Conservation (phyloP, 495 filamentous ascomycete genomes). For the Xylaria telfairii region DNA sequence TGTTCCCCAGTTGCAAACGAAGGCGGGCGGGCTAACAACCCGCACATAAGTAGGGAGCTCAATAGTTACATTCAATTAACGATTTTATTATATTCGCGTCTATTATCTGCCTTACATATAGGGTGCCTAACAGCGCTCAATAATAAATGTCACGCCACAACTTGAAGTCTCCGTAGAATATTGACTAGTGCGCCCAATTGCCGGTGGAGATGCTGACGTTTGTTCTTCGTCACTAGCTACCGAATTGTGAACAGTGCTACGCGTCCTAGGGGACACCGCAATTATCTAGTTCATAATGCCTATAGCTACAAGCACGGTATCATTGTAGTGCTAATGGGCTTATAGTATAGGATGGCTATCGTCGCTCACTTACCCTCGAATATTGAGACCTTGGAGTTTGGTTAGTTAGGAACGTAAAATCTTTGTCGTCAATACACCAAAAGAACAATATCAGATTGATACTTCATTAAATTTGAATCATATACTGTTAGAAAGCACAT, state of each 20-base stretch:
- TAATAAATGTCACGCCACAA: not conserved
- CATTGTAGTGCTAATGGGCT: too few relatives aligned
- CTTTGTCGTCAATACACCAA: too few relatives aligned
- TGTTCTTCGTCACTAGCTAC: not conserved
- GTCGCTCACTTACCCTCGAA: too few relatives aligned
- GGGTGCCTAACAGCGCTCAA: too few relatives aligned
- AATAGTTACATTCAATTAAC: not conserved
- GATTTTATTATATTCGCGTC: not conserved
- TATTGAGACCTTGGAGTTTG: too few relatives aligned
- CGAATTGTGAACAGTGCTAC: not conserved
- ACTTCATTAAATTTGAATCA: too few relatives aligned
- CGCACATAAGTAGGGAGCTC: not conserved
- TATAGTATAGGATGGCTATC: too few relatives aligned
- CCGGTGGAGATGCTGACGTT: not conserved
- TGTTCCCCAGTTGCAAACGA: not conserved
- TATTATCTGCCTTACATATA: too few relatives aligned
- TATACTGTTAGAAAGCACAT: too few relatives aligned
- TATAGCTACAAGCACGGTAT: not conserved
- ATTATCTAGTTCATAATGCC: not conserved
- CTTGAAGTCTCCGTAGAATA: not conserved
- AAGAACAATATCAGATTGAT: too few relatives aligned
- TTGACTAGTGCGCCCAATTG: not conserved
- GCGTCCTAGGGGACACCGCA: not conserved
- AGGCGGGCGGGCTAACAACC: not conserved
- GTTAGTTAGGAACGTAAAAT: too few relatives aligned